Evolutionary conservation across 108 stramenopile species (phyloP).

Genomic region (Seminavis robusta): DNA sequence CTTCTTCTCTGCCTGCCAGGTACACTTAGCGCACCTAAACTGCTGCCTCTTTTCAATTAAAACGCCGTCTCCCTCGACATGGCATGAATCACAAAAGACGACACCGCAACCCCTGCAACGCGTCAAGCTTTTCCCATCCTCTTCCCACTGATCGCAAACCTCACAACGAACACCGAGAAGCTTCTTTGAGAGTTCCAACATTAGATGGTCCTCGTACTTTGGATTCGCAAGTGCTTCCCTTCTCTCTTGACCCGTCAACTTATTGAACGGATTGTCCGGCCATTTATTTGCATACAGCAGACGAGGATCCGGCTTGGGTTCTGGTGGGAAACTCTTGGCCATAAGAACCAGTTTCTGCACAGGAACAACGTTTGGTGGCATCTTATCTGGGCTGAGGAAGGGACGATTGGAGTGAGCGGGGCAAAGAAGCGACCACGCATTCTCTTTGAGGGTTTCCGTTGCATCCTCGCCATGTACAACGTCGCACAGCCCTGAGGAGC

Average conservation of each 20-base stretch:
- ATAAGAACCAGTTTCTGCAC: conserved; percentile 45
- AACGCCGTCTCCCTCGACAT: conserved; percentile 22
- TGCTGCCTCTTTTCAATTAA: conserved; percentile 10
- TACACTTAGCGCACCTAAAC: conserved; percentile 43
- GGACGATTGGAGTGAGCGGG: conserved; percentile 65
- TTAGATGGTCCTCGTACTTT: conserved; percentile 53
- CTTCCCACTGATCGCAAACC: conserved; percentile 50
- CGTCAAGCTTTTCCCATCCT: conserved; percentile 23
- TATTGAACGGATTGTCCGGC: conserved; percentile 48
- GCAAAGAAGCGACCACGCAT: conserved; percentile 79
- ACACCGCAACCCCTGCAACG: conserved; percentile 52
- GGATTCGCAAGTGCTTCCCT: conserved; percentile 34
- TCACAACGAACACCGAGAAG: conserved; percentile 59
- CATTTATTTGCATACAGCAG: too few relatives aligned
- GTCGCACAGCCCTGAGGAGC: conserved; percentile 66
- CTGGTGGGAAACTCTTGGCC: conserved; percentile 72
- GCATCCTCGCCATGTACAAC: conserved; percentile 84
- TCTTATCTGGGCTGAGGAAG: conserved; percentile 25
- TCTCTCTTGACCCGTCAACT: conserved; percentile 55
- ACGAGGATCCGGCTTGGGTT: conserved; percentile 42
- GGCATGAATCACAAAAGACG: conserved; percentile 56
- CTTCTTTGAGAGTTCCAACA: conserved; percentile 42
- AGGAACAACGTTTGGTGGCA: conserved; percentile 11
- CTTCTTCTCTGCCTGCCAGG: conserved; percentile 29
- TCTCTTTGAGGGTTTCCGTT: conserved; percentile 44